Base-by-base conservation (phyloP, 768 basidiomycete genomes). In the Vararia minispora region DNA sequence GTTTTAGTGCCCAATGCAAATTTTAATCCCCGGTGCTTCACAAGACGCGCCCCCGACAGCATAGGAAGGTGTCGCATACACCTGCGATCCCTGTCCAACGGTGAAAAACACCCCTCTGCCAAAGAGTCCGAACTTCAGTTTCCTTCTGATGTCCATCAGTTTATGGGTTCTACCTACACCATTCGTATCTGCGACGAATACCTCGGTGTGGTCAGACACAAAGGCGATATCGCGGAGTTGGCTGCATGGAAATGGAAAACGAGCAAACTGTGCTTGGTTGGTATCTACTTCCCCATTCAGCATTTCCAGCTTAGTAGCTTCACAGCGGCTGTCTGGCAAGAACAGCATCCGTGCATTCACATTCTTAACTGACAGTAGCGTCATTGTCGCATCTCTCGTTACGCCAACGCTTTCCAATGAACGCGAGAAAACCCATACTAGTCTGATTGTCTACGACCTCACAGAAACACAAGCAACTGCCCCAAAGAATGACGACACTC, bases 81-180 rank as follows among this genome's bases (percentile, higher is more conserved):
- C 12, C 18, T 46, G n/a, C 35, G 26, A 27, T 21, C 28, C 2
- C 24, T 46, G 24, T 44, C 37, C 4, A 44, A 37, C 2, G 45
- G 43, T 28, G 29, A 40, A 42, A 33, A 10, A 24, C 35, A 46
- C 26, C 38, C 26, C 2, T 23, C 37, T 33, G 38, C 45, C 10
- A 9, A 17, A 26, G 16, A 40, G 17, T 10, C 31, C 16, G 31
- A 22, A 54, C 30, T 13, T 41, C 18, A 48, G 29, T 29, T 41
- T 54, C 25, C 24, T 38, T 3, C 47, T 41, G 10, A 35, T 59
- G 25, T n/a, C n/a, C n/a, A n/a, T n/a, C n/a, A n/a, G n/a, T n/a
- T n/a, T n/a, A n/a, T n/a, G n/a, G n/a, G n/a, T n/a, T n/a, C n/a
- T n/a, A n/a, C 33, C 16, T 30, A 29, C 24, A 37, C 45, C 14